Percentiles rank a stretch among this genome's conserved stretches.
Conservation (phyloP, 2,329 filamentous ascomycete genomes). For the Phyllosticta citribraziliensis region DNA sequence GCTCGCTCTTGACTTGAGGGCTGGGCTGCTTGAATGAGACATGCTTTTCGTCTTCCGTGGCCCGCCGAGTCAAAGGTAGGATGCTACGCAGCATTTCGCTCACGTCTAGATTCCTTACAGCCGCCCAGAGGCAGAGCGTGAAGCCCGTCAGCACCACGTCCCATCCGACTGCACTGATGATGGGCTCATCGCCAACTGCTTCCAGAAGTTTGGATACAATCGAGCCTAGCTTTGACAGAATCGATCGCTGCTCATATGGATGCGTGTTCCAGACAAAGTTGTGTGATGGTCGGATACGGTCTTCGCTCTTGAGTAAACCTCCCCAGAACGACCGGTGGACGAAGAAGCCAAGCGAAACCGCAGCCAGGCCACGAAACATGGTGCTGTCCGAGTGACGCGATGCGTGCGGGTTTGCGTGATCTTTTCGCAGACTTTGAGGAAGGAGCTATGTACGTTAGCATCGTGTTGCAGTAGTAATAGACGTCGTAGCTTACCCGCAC, state of each 20-base stretch:
- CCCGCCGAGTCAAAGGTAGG: conserved; percentile 10
- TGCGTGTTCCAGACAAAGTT: conserved; percentile 31
- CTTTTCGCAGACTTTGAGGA: conserved; percentile 40
- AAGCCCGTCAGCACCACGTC: conserved; percentile 49
- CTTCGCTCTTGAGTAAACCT: conserved; percentile 39
- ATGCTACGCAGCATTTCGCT: conserved; percentile 38
- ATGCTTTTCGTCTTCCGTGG: conserved; percentile 19
- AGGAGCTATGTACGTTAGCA: conserved; percentile 21
- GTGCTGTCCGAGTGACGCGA: conserved; percentile 32
- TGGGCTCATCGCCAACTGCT: conserved; percentile 47
- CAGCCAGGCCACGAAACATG: conserved; percentile 20
- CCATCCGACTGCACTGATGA: conserved; percentile 46
- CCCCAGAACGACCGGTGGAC: conserved; percentile 26
- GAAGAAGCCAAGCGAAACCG: conserved; percentile 20
- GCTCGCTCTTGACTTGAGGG: conserved; percentile 10
- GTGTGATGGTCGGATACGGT: conserved; percentile 30
- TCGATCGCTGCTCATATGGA: conserved; percentile 35
- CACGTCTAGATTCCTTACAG: conserved; percentile 42
- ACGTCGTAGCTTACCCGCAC: conserved; percentile 17
- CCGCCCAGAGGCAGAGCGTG: conserved; percentile 49
- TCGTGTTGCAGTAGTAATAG: not conserved
- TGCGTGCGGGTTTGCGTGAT: conserved; percentile 31
- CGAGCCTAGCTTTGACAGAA: conserved; percentile 18
- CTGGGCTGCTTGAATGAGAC: conserved; percentile 15
- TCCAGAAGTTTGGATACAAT: conserved; percentile 39